Conservation (phyloP, 768 basidiomycete species). For the Russula compacta region DNA sequence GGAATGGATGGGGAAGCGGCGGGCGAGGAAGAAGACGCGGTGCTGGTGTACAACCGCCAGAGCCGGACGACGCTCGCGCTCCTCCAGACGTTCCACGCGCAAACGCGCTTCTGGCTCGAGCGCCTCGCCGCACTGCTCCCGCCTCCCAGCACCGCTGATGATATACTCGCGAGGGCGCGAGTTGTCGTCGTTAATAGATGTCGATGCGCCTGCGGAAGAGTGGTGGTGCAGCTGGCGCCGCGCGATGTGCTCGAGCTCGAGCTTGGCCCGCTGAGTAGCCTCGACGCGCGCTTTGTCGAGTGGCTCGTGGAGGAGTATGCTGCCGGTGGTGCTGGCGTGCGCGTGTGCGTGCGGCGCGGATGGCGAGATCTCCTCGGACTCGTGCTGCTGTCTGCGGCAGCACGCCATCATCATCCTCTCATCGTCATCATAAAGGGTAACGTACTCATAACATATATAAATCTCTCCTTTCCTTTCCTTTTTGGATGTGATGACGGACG, state of each 20-base stretch:
- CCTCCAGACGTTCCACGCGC: slow-evolving; percentile 56
- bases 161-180: not conserved
- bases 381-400: slow-evolving; percentile 32
- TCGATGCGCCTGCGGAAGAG: slow-evolving; percentile 10
- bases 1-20: not conserved
- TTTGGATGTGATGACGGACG: too few relatives aligned
- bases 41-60: slow-evolving; percentile 27
- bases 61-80: slow-evolving; percentile 39
- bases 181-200: slow-evolving; percentile 10
- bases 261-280: slow-evolving; percentile 65
- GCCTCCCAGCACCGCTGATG: too few relatives aligned
- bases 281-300: slow-evolving; percentile 68
- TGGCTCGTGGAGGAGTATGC: slow-evolving; percentile 68
- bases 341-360: slow-evolving; percentile 32
- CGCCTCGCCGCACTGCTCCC: slow-evolving; percentile 25
- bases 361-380: slow-evolving; percentile 41
- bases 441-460: too few relatives aligned
- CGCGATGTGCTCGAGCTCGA: slow-evolving; percentile 47
- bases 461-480: too few relatives aligned
- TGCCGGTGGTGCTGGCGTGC: slow-evolving; percentile 26
- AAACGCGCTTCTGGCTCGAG: slow-evolving; percentile 50
- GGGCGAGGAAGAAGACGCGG: slow-evolving; percentile 41
- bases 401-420: not conserved
- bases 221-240: slow-evolving; percentile 7
- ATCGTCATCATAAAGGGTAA: not conserved